These are phyloP conservation scores for Boletus reticuloceps DNA, from an alignment of 768 basidiomycete genomes.

Conservation along the genomic window DNA sequence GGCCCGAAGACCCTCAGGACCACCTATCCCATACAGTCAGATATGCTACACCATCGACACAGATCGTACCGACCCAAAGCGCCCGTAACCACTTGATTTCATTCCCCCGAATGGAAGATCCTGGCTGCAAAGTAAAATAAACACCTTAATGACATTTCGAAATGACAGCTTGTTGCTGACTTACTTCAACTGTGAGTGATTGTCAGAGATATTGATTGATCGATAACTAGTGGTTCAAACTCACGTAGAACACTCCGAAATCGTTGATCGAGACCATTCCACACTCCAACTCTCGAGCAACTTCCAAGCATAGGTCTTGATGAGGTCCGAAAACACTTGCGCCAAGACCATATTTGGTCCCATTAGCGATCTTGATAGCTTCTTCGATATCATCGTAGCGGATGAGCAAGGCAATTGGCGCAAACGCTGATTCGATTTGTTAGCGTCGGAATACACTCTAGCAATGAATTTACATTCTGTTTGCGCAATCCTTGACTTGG, in stretches of 20 bases:
- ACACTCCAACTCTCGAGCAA: constrained; percentile 81
- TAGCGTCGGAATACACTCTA: constrained; percentile 2
- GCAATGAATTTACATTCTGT: constrained; percentile 55
- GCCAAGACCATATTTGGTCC: constrained; percentile 85
- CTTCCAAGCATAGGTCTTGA: constrained; percentile 70
- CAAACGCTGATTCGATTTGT: constrained; percentile 71
- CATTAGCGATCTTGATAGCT: constrained; percentile 85
- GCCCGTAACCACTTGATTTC: constrained; percentile 89
- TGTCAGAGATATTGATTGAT: constrained; percentile 13
- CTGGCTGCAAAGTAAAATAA: constrained; percentile 50
- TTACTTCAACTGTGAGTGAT: constrained; percentile 58
- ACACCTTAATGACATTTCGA: not conserved
- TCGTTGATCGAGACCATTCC: constrained; percentile 99
- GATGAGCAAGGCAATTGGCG: constrained; percentile 86
- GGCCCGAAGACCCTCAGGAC: constrained; percentile 88
- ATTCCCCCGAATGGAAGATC: constrained; percentile 94
- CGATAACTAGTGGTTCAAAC: constrained; percentile 24
- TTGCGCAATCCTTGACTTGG: constrained; percentile 72
- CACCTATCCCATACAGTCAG: constrained; percentile 47
- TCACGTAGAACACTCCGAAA: constrained; percentile 84
- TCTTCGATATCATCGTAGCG: constrained; percentile 82
- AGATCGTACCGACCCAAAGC: constrained; percentile 54
- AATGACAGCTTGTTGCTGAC: constrained; percentile 24
- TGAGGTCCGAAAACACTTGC: constrained; percentile 93
- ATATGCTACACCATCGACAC: constrained; percentile 3